A percentile compares a stretch with the other conserved stretches of the same genome.
Evolutionary conservation across 106 monocot genomes (phyloP).

Genomic region (Xerophyta viscosa): DNA sequence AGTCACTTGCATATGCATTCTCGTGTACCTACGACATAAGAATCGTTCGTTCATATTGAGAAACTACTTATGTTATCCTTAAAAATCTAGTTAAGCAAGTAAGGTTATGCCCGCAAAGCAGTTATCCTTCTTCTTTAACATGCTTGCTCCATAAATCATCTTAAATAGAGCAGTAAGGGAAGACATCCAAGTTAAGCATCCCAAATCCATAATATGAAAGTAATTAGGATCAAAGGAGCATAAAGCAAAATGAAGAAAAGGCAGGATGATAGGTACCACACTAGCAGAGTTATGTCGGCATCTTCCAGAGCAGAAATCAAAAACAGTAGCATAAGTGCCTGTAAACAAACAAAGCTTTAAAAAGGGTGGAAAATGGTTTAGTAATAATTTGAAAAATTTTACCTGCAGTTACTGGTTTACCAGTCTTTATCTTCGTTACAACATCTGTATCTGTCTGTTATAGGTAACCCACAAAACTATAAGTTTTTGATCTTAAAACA

Average conservation of each 20-base stretch:
- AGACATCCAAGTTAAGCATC: too few species aligned
- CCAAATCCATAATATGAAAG: too few species aligned
- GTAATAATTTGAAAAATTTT: neutral
- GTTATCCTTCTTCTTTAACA: too few species aligned
- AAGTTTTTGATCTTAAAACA: too few species aligned
- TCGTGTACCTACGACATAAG: constrained; percentile 70
- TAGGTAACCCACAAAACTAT: constrained; percentile 2
- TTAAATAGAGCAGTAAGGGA: too few species aligned
- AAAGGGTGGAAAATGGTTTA: neutral
- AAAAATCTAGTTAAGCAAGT: neutral
- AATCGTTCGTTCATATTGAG: too few species aligned
- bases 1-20: constrained; percentile 93
- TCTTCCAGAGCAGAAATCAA: constrained; percentile 92
- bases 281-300: constrained; percentile 96
- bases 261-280: constrained; percentile 51
- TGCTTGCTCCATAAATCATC: too few species aligned
- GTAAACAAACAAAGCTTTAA: constrained; percentile 7
- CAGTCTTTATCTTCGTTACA: constrained; percentile 73
- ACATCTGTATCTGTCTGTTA: constrained; percentile 59
- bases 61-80: too few species aligned
- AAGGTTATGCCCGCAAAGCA: neutral
- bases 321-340: constrained; percentile 73
- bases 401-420: constrained; percentile 85
- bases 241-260: neutral
- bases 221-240: neutral